A percentile compares a stretch with the other conserved stretches of the same genome.
These are phyloP conservation scores for Fonsecaea erecta DNA, from an alignment of 2,329 filamentous ascomycete species.

Conservation along the genomic window DNA sequence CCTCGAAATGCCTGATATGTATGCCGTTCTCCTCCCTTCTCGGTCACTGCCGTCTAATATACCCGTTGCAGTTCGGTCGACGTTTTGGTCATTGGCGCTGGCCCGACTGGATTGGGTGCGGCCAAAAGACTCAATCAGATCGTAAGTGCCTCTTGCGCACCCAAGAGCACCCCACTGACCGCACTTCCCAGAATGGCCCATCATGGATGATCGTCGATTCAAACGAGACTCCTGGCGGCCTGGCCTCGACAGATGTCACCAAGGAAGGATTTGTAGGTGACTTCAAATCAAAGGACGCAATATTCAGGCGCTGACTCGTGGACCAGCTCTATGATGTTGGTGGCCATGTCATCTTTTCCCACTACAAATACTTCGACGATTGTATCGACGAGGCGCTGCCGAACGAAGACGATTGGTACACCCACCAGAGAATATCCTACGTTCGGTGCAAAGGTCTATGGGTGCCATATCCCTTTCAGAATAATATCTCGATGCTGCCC, in stretches of 20 bases:
- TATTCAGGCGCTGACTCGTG: constrained; percentile 7
- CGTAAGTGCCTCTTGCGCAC: constrained; percentile 60
- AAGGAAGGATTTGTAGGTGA: constrained; percentile 65
- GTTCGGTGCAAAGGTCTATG: constrained; percentile 95
- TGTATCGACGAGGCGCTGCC: constrained; percentile 96
- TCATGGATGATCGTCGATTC: constrained; percentile 97
- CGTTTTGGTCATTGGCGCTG: constrained; percentile 96
- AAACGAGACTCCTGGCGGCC: constrained; percentile 88
- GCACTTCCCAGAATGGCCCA: constrained; percentile 69
- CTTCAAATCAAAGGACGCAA: background rate
- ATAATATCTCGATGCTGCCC: constrained; percentile 98
- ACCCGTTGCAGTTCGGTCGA: constrained; percentile 75
- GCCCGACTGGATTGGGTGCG: constrained; percentile 94
- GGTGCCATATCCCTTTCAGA: constrained; percentile 99
- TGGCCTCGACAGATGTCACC: constrained; percentile 93
- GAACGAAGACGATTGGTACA: constrained; percentile 93
- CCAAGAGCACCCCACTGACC: constrained; percentile 18
- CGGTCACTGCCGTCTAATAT: constrained; percentile 18
- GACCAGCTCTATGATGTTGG: constrained; percentile 93
- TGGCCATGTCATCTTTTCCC: constrained; percentile 97
- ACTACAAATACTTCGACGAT: constrained; percentile 99
- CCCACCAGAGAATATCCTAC: constrained; percentile 97
- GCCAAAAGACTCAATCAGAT: constrained; percentile 97
- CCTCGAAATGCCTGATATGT: constrained; percentile 30
- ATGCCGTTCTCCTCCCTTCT: background rate